These are phyloP conservation scores for Linum lewisii DNA, from an alignment of 345 rosid genomes.

Conservation along the genomic window DNA sequence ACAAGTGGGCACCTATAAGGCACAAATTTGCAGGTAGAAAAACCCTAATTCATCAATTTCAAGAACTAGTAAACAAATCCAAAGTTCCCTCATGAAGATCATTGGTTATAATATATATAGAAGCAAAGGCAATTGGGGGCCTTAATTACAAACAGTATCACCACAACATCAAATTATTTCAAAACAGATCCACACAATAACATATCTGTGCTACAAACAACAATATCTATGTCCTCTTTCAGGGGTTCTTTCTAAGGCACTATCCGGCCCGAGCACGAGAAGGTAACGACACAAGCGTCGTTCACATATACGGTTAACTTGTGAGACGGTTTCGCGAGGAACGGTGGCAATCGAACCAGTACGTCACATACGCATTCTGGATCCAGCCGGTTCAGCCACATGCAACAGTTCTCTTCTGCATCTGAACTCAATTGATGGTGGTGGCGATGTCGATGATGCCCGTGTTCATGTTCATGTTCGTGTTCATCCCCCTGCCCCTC, in stretches of 20 bases:
- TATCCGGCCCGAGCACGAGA: conserved; percentile 19
- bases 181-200: background rate
- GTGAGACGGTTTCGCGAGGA: conserved; percentile 60
- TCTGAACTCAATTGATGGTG: conserved; percentile 10
- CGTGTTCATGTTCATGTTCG: background rate
- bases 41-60: no score
- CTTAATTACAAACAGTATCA: no score
- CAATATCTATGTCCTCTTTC: background rate
- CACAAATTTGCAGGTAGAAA: no score
- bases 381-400: conserved; percentile 65
- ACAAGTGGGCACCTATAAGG: no score
- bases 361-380: conserved; percentile 65
- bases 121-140: no score
- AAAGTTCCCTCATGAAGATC: no score
- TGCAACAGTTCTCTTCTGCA: conserved; percentile 50
- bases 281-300: conserved; percentile 48
- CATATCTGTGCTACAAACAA: background rate
- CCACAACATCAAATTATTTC: no score
- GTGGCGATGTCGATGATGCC: background rate
- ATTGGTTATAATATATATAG: no score
- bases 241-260: background rate
- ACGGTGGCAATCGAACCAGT: conserved; percentile 59
- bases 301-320: conserved; percentile 39
- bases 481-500: conserved; percentile 14
- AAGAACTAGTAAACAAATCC: no score